These are phyloP conservation scores for Cyclostephanos tholiformis DNA, from an alignment of 108 stramenopile species.

Conservation along the genomic window DNA sequence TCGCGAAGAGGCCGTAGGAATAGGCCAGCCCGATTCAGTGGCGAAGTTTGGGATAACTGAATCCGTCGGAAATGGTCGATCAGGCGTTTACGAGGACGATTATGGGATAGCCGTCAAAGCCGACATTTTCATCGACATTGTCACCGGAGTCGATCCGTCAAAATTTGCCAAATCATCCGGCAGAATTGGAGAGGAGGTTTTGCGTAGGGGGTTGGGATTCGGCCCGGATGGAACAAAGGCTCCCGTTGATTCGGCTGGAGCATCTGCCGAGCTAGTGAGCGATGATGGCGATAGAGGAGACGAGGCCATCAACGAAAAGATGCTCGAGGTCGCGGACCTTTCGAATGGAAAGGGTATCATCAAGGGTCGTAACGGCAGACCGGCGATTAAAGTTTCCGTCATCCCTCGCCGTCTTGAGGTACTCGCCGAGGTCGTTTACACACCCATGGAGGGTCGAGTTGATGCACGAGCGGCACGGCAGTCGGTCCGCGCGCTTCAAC, in stretches of 20 bases:
- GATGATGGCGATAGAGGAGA: constrained; percentile 38
- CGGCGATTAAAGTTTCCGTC: constrained; percentile 77
- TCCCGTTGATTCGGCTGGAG: constrained; percentile 17
- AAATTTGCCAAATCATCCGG: constrained; percentile 72
- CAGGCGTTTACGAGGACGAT: constrained; percentile 80
- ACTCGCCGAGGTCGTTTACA: constrained; percentile 82
- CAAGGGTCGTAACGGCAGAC: constrained; percentile 83
- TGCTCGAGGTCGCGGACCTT: constrained; percentile 78
- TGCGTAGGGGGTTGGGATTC: constrained; percentile 77
- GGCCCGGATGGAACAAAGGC: constrained; percentile 52
- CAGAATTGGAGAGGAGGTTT: constrained; percentile 79
- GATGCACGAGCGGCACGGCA: constrained; percentile 86
- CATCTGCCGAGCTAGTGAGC: not conserved
- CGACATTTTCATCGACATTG: constrained; percentile 87
- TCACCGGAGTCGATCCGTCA: constrained; percentile 85
- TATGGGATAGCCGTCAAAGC: constrained; percentile 89
- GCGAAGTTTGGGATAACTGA: constrained; percentile 82
- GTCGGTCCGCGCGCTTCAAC: constrained; percentile 85
- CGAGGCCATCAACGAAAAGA: constrained; percentile 63
- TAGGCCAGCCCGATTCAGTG: constrained; percentile 82
- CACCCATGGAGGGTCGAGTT: constrained; percentile 81
- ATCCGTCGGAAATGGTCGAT: constrained; percentile 55
- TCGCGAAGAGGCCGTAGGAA: constrained; percentile 79
- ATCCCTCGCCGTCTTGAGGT: constrained; percentile 69
- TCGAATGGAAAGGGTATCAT: constrained; percentile 88